phyloP scores from a whole-genome alignment of 192 early-diverging fungal species.

The Coemansia sp. region DNA sequence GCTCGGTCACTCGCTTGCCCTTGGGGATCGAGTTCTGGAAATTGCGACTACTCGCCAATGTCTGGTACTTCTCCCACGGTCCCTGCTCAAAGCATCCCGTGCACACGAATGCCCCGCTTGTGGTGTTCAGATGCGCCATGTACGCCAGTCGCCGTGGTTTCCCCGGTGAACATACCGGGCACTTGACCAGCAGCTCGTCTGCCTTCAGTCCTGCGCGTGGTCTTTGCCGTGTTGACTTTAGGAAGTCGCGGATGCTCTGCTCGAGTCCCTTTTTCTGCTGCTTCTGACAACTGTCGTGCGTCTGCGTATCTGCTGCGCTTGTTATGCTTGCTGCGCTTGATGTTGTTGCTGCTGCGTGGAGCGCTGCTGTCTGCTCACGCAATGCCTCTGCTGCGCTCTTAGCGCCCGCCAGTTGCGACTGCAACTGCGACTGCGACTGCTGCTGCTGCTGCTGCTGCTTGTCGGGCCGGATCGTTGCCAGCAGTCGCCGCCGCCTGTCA shows the following conservation, averaged over 20 bases:
- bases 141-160: conserved; percentile 57
- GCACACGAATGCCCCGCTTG: conserved; percentile 60
- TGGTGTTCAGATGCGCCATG: conserved; percentile 55
- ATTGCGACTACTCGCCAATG: conserved; percentile 42
- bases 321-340: not conserved
- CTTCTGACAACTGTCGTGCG: not conserved
- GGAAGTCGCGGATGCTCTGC: conserved; percentile 46
- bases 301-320: not conserved
- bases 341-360: not conserved
- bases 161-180: conserved; percentile 52
- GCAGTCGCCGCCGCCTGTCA: not conserved
- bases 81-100: conserved; percentile 60
- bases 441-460: not conserved
- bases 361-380: not conserved
- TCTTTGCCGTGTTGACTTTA: conserved; percentile 43
- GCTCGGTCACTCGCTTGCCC: conserved; percentile 11
- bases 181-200: conserved; percentile 56
- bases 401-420: not conserved
- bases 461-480: conserved; percentile 1
- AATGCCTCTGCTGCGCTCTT: not conserved
- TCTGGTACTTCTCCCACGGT: conserved; percentile 60
- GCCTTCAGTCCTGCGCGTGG: conserved; percentile 52
- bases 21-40: conserved; percentile 47
- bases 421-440: not conserved
- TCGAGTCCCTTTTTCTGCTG: conserved; percentile 8